Evolutionary conservation across 371 early-diverging fungal species (phyloP).

Genomic region (Mucor racemosus): DNA sequence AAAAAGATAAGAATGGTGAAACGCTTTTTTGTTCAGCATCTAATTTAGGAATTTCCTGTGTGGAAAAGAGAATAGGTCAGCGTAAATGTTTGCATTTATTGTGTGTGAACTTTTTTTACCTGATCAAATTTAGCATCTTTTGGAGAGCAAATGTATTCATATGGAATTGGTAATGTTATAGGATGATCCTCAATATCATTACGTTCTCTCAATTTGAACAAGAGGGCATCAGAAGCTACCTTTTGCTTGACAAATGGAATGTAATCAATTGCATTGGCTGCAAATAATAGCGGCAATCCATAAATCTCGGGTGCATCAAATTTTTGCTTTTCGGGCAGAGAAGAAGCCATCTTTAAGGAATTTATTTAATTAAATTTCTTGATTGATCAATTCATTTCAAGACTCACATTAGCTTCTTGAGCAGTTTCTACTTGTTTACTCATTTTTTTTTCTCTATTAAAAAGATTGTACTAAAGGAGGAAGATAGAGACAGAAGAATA

Average conservation of each 20-base stretch:
- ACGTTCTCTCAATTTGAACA: conserved; percentile 26
- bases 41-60: conserved; percentile 7
- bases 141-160: conserved; percentile 13
- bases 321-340: not conserved
- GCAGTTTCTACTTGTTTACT: not conserved
- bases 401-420: not conserved
- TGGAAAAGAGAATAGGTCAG: not conserved
- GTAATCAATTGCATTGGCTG: conserved; percentile 33
- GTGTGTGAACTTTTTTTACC: conserved; percentile 7
- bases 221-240: conserved; percentile 34
- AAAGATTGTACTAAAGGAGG: not conserved
- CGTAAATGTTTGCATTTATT: not conserved
- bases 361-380: not conserved
- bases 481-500: not conserved
- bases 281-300: conserved; percentile 34
- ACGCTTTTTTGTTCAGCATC: conserved; percentile 19
- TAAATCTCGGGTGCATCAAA: conserved; percentile 36
- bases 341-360: not conserved
- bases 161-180: conserved; percentile 37
- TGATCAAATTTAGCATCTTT: conserved; percentile 1
- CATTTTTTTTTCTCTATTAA: not conserved
- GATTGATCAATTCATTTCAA: no score
- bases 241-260: conserved; percentile 33
- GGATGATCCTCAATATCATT: conserved; percentile 29
- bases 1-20: conserved; percentile 40